Percentiles rank a stretch among this genome's conserved stretches.
phyloP scores from a whole-genome alignment of 805 yeast genomes.

The Wickerhamomyces strasburgensis region DNA sequence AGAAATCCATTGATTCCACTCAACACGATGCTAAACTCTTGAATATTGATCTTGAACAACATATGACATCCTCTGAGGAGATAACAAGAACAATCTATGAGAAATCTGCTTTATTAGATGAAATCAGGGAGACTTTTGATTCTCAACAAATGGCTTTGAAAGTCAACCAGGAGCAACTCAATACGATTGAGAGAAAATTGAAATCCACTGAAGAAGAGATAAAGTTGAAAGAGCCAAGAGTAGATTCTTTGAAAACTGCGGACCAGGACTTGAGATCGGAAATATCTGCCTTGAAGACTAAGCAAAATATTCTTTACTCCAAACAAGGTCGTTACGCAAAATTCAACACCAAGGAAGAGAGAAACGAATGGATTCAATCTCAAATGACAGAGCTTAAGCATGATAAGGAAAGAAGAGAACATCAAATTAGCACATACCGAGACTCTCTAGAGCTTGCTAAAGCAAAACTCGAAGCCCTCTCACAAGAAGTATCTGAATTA shows the following conservation, averaged over 20 bases:
- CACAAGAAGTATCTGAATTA: conserved; percentile 29
- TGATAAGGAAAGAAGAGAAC: conserved; percentile 19
- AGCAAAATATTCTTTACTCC: conserved; percentile 56
- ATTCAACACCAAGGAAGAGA: conserved; percentile 49
- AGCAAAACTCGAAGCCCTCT: conserved; percentile 21
- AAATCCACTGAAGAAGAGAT: conserved; percentile 34
- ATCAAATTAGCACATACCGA: conserved; percentile 23
- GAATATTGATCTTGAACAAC: conserved; percentile 52
- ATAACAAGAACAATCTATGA: conserved; percentile 44
- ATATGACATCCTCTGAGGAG: conserved; percentile 45
- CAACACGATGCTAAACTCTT: conserved; percentile 47
- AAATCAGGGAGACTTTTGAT: conserved; percentile 29
- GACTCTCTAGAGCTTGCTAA: conserved; percentile 8
- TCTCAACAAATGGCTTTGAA: conserved; percentile 30
- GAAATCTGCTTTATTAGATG: conserved; percentile 42
- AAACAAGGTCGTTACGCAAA: conserved; percentile 67
- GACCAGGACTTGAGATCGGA: conserved; percentile 38
- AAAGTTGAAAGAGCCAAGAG: conserved; percentile 34
- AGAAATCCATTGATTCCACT: conserved; percentile 40
- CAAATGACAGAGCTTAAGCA: conserved; percentile 40
- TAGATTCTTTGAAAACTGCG: conserved; percentile 32
- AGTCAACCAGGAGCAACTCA: conserved; percentile 19
- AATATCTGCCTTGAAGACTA: conserved; percentile 39
- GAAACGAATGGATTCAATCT: conserved; percentile 60
- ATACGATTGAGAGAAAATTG: conserved; percentile 24